Conservation (phyloP, 2,329 filamentous ascomycete species). For the Colletotrichum spinosum region DNA sequence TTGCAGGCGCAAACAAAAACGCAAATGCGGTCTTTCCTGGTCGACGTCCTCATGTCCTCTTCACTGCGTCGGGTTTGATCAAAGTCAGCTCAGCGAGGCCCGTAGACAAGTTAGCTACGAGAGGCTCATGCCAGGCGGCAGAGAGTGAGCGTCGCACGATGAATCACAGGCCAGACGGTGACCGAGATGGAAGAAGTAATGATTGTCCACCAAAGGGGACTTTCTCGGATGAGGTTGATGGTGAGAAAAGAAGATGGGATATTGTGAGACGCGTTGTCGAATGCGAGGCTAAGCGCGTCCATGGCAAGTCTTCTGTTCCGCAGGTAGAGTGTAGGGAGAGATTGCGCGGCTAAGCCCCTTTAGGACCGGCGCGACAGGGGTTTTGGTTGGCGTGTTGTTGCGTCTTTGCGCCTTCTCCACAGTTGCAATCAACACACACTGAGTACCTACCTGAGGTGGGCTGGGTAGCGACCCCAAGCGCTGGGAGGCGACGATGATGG, state of each 20-base stretch:
- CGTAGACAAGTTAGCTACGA: constrained; percentile 34
- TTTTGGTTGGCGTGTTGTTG: constrained; percentile 1
- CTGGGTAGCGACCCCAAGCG: no score
- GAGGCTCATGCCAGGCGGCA: constrained; percentile 33
- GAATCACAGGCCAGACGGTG: not conserved
- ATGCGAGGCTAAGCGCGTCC: constrained; percentile 37
- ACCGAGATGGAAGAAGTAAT: constrained; percentile 13
- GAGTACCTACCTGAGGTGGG: no score
- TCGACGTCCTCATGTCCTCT: constrained; percentile 33
- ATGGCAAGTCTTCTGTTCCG: constrained; percentile 9
- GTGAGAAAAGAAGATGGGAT: constrained; percentile 35
- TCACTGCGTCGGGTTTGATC: constrained; percentile 16
- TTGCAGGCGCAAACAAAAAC: constrained; percentile 35
- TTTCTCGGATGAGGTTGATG: constrained; percentile 35
- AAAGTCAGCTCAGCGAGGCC: constrained; percentile 25
- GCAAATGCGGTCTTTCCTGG: constrained; percentile 12
- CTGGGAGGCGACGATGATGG: no score
- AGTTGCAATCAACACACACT: not conserved
- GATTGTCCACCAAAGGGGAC: constrained; percentile 1
- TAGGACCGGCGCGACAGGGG: constrained; percentile 27
- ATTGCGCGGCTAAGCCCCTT: constrained; percentile 33
- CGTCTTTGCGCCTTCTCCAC: constrained; percentile 1
- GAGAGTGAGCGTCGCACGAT: constrained; percentile 5
- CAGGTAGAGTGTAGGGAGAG: constrained; percentile 34
- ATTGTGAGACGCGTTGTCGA: constrained; percentile 38